Percentiles rank a stretch among this genome's conserved stretches.
Conservation (phyloP, 768 basidiomycete species). For the Tephrocybe rancida region DNA sequence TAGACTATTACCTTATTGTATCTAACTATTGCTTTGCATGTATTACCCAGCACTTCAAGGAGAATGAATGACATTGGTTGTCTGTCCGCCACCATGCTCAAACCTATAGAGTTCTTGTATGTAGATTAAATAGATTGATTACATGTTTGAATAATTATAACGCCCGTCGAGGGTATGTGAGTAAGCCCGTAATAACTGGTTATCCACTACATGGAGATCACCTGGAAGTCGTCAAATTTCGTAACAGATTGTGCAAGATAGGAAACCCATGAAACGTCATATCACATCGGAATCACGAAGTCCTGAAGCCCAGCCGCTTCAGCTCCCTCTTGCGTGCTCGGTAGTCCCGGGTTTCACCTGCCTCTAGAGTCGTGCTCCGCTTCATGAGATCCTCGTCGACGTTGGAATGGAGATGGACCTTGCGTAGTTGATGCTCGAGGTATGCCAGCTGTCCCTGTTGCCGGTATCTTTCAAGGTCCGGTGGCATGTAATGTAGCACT, state of each 20-base stretch:
- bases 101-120: no score
- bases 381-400: constrained; percentile 35
- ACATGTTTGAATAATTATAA: no score
- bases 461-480: constrained; percentile 33
- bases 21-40: not conserved
- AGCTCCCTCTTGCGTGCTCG: constrained; percentile 21
- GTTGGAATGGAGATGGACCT: constrained; percentile 24
- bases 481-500: constrained; percentile 31
- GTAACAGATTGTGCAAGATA: not conserved
- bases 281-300: not conserved
- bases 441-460: constrained; percentile 40
- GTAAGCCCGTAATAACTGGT: no score
- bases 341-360: constrained; percentile 26
- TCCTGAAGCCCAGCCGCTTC: constrained; percentile 25
- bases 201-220: no score
- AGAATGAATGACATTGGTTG: not conserved
- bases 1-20: constrained; percentile 1
- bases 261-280: not conserved
- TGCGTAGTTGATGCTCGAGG: constrained; percentile 39
- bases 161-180: not conserved
- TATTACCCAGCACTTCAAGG: not conserved
- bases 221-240: not conserved
- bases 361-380: constrained; percentile 32
- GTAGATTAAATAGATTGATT: no score
- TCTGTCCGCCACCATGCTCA: no score